Evolutionary conservation across 768 basidiomycete genomes (phyloP), one percentile per base, ranked within the genome.

Genomic region (Scleroderma citrinum): DNA sequence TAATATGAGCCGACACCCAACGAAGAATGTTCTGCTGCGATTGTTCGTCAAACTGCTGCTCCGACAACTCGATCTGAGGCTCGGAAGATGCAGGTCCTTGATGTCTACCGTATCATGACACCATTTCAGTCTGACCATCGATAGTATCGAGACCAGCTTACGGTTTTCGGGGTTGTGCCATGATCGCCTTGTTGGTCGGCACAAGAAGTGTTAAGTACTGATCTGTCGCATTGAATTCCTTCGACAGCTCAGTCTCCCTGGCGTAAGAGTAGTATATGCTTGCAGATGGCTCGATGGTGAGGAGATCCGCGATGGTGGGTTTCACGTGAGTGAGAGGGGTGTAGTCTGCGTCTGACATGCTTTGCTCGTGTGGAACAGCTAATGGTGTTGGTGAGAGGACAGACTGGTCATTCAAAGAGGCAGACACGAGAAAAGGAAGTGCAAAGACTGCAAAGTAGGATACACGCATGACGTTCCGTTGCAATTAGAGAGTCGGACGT

Each of bases 211-310:
- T 90, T 47, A 71, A 65, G 7, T 60, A 47, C 16, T 64, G 60
- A 24, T 58, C 47, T 5, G 36, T 38, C 14, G 61, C 57, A 20
- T 45, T 54, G 44, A 92, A 76, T 10, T 72, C 69, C 26, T 61
- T 58, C 60, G 81, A 83, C n/a, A 84, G 56, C 55, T 78, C 73
- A 2, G 82, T 70, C 58, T 90, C 88, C 6, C 88, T 76, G 4
- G 87, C 85, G 62, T 92, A 92, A 0, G 85, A 81, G 62, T 82
- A 90, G 73, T 89, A 92, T 45, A 92, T 92, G 35, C 87, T 91
- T 8, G 80, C 77, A 0, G 80, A 77, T 1, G 78, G 58, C 56
- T 90, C 82, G 59, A 92, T 81, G 11, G 89, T 91, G 56, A 92
- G 76, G 36, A 88, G 68, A 67, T 92, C 90, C 5, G 83, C 75